These are phyloP conservation scores for Aspergillus sojae DNA, from an alignment of 2,329 filamentous ascomycete species.

Conservation along the genomic window DNA sequence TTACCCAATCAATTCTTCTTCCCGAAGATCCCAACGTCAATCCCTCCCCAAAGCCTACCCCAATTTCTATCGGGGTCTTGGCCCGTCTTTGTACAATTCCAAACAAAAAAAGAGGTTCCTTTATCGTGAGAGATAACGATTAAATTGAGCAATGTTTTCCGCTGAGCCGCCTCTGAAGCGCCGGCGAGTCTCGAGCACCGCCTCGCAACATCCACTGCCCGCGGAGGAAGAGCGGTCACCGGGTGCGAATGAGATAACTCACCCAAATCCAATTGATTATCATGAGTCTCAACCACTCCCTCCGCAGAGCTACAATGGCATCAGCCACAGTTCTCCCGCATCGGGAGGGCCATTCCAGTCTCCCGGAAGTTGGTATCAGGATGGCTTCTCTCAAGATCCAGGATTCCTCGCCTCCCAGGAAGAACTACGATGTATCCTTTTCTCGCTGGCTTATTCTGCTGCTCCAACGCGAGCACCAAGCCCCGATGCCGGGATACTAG, in stretches of 20 bases:
- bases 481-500: conserved; percentile 28
- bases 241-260: background rate
- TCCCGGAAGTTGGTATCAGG: conserved; percentile 28
- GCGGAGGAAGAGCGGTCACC: background rate
- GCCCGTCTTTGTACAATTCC: background rate
- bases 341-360: conserved; percentile 11
- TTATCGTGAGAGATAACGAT: background rate
- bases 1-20: background rate
- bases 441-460: conserved; percentile 49
- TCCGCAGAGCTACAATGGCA: background rate
- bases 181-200: conserved; percentile 5
- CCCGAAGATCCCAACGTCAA: background rate
- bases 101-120: background rate
- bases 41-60: background rate
- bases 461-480: conserved; percentile 45
- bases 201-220: background rate
- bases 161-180: conserved; percentile 15
- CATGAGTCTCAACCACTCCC: background rate
- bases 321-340: conserved; percentile 6
- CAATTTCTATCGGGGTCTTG: background rate
- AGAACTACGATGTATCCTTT: conserved; percentile 48
- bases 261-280: background rate
- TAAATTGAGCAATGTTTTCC: background rate
- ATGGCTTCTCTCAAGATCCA: conserved; percentile 42
- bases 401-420: conserved; percentile 50